These are phyloP conservation scores for Mycena sp. DNA, from an alignment of 1,284 basidiomycete species.

Conservation along the genomic window DNA sequence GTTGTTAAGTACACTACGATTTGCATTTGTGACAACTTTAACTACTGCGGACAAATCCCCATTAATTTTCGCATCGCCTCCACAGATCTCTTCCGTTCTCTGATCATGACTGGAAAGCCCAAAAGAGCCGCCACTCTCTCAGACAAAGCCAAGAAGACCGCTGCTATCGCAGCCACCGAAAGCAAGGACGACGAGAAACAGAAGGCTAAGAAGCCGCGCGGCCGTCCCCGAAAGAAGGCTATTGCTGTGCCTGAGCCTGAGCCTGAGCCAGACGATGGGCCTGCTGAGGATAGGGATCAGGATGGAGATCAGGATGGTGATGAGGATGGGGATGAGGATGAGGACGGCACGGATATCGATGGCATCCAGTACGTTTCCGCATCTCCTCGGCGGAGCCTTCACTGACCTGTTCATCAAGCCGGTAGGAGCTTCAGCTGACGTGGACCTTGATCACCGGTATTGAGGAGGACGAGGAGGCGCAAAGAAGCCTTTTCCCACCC, in stretches of 20 bases:
- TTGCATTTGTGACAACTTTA: too few relatives aligned
- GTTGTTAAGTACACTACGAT: too few relatives aligned
- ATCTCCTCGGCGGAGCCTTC: too few relatives aligned
- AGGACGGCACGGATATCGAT: neutral
- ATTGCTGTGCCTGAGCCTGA: neutral
- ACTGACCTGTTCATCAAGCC: neutral
- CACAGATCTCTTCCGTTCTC: too few relatives aligned
- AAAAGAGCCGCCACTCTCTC: neutral
- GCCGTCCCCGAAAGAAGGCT: neutral
- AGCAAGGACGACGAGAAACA: neutral
- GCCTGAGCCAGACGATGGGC: too few relatives aligned
- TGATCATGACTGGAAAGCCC: neutral
- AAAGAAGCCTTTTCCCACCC: conserved; percentile 3
- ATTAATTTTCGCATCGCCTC: too few relatives aligned
- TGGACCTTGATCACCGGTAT: conserved; percentile 1
- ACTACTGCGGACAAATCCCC: too few relatives aligned
- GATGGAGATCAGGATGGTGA: too few relatives aligned
- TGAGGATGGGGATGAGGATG: too few relatives aligned
- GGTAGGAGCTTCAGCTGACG: conserved; percentile 6
- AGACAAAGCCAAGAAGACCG: too few relatives aligned
- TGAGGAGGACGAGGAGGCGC: neutral
- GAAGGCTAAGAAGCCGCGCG: neutral
- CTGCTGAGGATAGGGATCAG: too few relatives aligned
- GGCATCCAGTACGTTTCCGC: neutral
- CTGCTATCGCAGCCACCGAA: neutral